These are phyloP conservation scores for Ustilago tritici DNA, from an alignment of 1,284 basidiomycete genomes.

Conservation along the genomic window DNA sequence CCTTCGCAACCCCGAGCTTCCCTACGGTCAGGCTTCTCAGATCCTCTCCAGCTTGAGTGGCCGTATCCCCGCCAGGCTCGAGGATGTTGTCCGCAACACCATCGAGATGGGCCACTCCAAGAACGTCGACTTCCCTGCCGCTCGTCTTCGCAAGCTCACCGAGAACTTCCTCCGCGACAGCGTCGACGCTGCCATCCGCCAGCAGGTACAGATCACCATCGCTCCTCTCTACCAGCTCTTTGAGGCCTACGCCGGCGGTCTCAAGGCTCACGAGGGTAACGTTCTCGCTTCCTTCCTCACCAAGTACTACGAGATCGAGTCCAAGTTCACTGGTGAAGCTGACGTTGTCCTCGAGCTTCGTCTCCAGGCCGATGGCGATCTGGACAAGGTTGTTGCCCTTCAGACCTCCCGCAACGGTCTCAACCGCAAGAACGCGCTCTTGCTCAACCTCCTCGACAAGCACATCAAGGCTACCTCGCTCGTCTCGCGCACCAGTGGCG, in stretches of 20 bases:
- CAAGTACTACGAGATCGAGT: slow-evolving; percentile 86
- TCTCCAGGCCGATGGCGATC: slow-evolving; percentile 89
- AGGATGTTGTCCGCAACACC: slow-evolving; percentile 83
- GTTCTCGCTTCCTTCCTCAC: slow-evolving; percentile 80
- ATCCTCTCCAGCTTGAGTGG: slow-evolving; percentile 91
- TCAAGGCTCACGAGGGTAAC: slow-evolving; percentile 87
- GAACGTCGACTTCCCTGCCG: slow-evolving; percentile 83
- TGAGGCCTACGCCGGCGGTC: slow-evolving; percentile 83
- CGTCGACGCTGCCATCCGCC: slow-evolving; percentile 71
- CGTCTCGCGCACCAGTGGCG: slow-evolving; percentile 52
- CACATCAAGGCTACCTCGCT: slow-evolving; percentile 62
- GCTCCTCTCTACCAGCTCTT: slow-evolving; percentile 81
- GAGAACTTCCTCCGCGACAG: slow-evolving; percentile 87
- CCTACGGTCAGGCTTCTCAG: slow-evolving; percentile 85
- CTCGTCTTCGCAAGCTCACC: slow-evolving; percentile 83
- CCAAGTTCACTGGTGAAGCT: slow-evolving; percentile 90
- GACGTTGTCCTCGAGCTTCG: slow-evolving; percentile 89
- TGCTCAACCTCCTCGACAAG: slow-evolving; percentile 85
- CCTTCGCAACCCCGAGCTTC: slow-evolving; percentile 85
- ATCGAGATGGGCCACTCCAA: slow-evolving; percentile 83
- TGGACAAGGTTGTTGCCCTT: slow-evolving; percentile 87
- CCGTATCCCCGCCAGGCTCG: slow-evolving; percentile 82
- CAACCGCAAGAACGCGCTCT: slow-evolving; percentile 88
- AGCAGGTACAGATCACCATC: slow-evolving; percentile 74
- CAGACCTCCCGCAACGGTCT: slow-evolving; percentile 96